These are phyloP conservation scores for Glaciozyma antarctica DNA, from an alignment of 768 basidiomycete genomes.

Conservation along the genomic window DNA sequence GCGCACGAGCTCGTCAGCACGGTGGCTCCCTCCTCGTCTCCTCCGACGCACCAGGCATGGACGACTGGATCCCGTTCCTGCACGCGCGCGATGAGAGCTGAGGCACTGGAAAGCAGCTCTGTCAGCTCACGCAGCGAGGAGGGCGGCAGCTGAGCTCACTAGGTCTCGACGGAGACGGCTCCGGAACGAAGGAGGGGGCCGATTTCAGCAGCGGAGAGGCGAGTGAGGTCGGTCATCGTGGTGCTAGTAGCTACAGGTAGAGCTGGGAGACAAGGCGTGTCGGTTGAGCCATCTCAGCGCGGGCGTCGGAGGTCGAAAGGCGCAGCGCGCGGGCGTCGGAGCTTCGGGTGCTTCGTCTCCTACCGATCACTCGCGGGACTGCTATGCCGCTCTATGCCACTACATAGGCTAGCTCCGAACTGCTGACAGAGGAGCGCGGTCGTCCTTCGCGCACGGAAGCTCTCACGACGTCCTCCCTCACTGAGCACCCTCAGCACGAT, in stretches of 20 bases:
- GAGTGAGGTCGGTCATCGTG: conserved; percentile 17
- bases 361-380: too few species aligned
- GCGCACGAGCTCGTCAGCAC: not conserved
- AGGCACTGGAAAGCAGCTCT: conserved; percentile 12
- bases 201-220: conserved; percentile 32
- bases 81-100: conserved; percentile 30
- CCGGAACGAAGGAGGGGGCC: conserved; percentile 20
- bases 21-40: not conserved
- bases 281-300: too few species aligned
- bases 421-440: too few species aligned
- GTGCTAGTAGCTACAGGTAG: not conserved
- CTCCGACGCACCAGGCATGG: conserved; percentile 22
- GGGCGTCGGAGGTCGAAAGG: too few species aligned
- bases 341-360: too few species aligned
- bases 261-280: not conserved
- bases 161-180: conserved; percentile 30
- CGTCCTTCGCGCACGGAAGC: too few species aligned
- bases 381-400: not conserved
- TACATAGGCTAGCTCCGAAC: not conserved
- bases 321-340: too few species aligned
- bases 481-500: not conserved
- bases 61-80: conserved; percentile 32
- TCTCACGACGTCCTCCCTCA: too few species aligned
- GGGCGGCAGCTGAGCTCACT: conserved; percentile 13
- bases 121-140: not conserved